Percentiles rank a stretch among this genome's conserved stretches.
These are phyloP conservation scores for Xanthoconium stramineum DNA, from an alignment of 768 basidiomycete genomes.

Conservation along the genomic window DNA sequence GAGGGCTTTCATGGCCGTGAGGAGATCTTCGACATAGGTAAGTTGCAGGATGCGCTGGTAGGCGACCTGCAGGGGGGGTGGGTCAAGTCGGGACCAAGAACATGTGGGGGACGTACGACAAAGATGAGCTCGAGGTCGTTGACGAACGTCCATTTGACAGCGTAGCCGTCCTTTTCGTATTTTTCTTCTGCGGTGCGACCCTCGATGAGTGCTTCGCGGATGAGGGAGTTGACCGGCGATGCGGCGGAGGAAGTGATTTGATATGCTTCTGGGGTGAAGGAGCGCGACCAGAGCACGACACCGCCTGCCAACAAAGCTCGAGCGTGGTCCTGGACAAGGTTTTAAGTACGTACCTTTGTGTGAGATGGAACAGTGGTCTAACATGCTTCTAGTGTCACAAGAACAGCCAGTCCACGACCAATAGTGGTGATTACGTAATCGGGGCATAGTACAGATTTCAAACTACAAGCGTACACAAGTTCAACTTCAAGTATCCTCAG, in stretches of 20 bases:
- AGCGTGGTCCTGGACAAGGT: background rate
- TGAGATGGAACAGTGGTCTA: constrained; percentile 94
- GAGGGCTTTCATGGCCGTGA: constrained; percentile 73
- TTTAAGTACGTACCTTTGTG: constrained; percentile 65
- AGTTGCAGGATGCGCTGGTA: constrained; percentile 96
- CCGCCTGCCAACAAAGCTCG: constrained; percentile 56
- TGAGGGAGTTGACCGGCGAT: constrained; percentile 85
- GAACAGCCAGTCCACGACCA: too few relatives aligned
- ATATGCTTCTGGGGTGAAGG: constrained; percentile 86
- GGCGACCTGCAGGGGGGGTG: constrained; percentile 62
- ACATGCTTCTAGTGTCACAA: constrained; percentile 45
- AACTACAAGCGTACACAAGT: background rate
- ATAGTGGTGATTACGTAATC: constrained; percentile 8
- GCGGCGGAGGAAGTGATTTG: constrained; percentile 64
- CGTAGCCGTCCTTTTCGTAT: constrained; percentile 93
- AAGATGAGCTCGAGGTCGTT: constrained; percentile 97
- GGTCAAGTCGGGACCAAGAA: background rate
- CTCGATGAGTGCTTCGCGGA: constrained; percentile 90
- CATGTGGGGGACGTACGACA: constrained; percentile 57
- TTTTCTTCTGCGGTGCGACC: constrained; percentile 77
- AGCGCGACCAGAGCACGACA: constrained; percentile 89
- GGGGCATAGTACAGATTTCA: constrained; percentile 7
- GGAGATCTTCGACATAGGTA: constrained; percentile 88
- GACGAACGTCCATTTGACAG: constrained; percentile 90
- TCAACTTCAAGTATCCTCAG: background rate